Percentiles rank a stretch among this genome's conserved stretches.
phyloP scores from a whole-genome alignment of 2,329 filamentous ascomycete species.

The Colletotrichum costaricense region DNA sequence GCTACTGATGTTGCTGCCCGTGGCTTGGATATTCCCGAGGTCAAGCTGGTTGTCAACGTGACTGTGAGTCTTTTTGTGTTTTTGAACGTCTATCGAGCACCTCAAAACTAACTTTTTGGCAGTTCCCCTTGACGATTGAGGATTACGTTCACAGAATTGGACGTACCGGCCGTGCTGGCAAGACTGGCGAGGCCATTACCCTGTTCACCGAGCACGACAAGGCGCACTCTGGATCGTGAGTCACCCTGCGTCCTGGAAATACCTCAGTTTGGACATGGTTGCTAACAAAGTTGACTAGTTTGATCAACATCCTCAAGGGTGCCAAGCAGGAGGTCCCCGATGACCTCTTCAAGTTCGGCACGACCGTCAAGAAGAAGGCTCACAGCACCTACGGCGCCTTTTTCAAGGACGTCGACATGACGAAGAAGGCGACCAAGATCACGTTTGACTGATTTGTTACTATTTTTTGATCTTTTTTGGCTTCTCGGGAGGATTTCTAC shows the following conservation, averaged over 20 bases:
- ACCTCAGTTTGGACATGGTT: background rate
- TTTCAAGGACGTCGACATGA: conserved; percentile 89
- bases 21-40: conserved; percentile 93
- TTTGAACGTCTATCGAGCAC: background rate
- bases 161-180: conserved; percentile 91
- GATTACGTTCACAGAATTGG: conserved; percentile 99
- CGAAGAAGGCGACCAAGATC: conserved; percentile 89
- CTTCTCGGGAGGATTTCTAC: background rate
- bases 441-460: conserved; percentile 74
- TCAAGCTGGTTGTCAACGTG: conserved; percentile 94
- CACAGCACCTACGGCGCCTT: conserved; percentile 96
- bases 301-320: conserved; percentile 95
- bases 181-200: conserved; percentile 88
- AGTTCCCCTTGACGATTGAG: conserved; percentile 93
- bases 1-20: conserved; percentile 96
- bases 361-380: conserved; percentile 98
- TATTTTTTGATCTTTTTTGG: background rate
- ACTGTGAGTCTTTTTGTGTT: conserved; percentile 63
- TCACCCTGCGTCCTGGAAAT: conserved; percentile 42
- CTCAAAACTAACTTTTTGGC: conserved; percentile 2
- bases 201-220: conserved; percentile 97
- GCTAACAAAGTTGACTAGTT: conserved; percentile 56
- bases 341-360: conserved; percentile 92
- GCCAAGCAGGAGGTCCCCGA: conserved; percentile 93
- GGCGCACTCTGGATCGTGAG: conserved; percentile 86